phyloP scores from a whole-genome alignment of 257 asterid genomes.

The Gentiana straminea region DNA sequence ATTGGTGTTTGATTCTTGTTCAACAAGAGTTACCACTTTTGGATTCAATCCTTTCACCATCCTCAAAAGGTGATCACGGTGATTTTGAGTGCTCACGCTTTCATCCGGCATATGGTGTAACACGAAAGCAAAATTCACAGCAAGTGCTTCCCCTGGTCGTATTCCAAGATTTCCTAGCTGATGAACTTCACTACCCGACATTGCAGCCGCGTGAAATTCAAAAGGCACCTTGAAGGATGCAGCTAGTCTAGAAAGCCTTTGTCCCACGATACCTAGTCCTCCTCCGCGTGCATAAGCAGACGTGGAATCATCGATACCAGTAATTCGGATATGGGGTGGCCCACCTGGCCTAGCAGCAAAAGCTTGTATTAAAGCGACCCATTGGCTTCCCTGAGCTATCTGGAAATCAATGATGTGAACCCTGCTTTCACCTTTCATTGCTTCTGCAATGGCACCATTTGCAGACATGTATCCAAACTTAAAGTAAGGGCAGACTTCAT shows the following conservation, averaged over 20 bases:
- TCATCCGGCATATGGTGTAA: conserved; percentile 78
- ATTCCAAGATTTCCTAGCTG: conserved; percentile 29
- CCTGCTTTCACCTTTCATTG: conserved; percentile 56
- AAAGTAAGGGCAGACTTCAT: conserved; percentile 79
- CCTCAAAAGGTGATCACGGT: conserved; percentile 57
- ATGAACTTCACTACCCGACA: conserved; percentile 26
- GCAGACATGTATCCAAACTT: conserved; percentile 91
- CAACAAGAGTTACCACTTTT: conserved; percentile 80
- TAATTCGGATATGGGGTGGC: conserved; percentile 70
- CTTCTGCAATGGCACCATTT: conserved; percentile 89
- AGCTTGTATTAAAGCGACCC: conserved; percentile 78
- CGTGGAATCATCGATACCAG: conserved; percentile 60
- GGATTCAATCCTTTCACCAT: conserved; percentile 58
- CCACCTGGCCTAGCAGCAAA: conserved; percentile 74
- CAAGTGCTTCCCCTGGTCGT: conserved; percentile 51
- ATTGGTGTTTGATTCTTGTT: conserved; percentile 76
- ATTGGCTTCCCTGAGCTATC: conserved; percentile 81
- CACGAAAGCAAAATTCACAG: conserved; percentile 74
- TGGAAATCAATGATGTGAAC: conserved; percentile 81
- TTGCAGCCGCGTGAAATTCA: conserved; percentile 41
- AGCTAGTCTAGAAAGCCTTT: conserved; percentile 63
- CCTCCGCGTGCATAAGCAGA: conserved; percentile 82
- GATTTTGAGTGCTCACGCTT: conserved; percentile 70
- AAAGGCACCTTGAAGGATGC: conserved; percentile 60
- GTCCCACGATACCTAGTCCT: conserved; percentile 55